phyloP scores from a whole-genome alignment of 805 yeast species.

The Wickerhamomyces canadensis region DNA sequence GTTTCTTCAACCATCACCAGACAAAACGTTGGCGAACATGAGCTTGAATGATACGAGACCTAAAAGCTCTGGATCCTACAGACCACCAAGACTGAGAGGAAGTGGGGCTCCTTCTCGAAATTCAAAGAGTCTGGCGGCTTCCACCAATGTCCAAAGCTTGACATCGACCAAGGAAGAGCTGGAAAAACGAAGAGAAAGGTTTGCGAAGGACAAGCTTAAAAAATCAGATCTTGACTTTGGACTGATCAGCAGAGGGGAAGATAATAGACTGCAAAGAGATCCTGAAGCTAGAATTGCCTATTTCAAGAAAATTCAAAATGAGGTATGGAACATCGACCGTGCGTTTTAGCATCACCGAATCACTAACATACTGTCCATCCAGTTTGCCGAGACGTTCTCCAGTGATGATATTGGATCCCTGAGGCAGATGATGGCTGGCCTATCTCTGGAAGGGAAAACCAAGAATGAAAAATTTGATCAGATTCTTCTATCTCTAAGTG shows the following conservation, averaged over 20 bases:
- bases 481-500: constrained; percentile 30
- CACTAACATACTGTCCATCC: too few relatives aligned
- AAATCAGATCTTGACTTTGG: constrained; percentile 37
- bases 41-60: not conserved
- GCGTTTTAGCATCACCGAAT: not conserved
- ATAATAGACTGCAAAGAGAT: constrained; percentile 39
- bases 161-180: constrained; percentile 7
- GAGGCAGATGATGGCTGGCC: not conserved
- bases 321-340: constrained; percentile 10
- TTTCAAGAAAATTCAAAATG: constrained; percentile 32
- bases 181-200: constrained; percentile 29
- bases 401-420: not conserved
- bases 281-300: constrained; percentile 35
- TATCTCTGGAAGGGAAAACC: constrained; percentile 1
- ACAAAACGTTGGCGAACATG: not conserved
- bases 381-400: constrained; percentile 3
- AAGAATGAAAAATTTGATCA: constrained; percentile 18
- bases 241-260: constrained; percentile 57
- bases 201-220: constrained; percentile 21
- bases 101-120: too few relatives aligned
- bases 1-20: not conserved
- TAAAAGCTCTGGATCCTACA: not conserved
- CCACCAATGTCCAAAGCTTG: constrained; percentile 1
- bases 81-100: constrained; percentile 1
- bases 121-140: not conserved